Evolutionary conservation across 768 basidiomycete species (phyloP).

Genomic region (Phlebiopsis flavidoalba): DNA sequence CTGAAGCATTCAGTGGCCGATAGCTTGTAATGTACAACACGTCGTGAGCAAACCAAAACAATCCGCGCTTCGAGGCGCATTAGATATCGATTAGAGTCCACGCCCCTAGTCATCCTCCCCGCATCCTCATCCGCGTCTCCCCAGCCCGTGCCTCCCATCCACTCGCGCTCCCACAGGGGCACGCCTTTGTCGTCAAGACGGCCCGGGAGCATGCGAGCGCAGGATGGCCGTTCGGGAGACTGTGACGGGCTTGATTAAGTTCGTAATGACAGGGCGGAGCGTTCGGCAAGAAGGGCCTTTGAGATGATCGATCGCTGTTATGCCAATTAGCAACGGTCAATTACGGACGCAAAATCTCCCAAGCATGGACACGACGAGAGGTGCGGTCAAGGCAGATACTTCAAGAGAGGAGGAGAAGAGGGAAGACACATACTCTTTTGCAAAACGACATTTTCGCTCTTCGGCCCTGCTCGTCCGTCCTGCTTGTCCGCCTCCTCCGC

Average conservation of each 20-base stretch:
- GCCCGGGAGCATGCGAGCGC: constrained; percentile 32
- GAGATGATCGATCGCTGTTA: constrained; percentile 81
- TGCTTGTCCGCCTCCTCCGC: constrained; percentile 50
- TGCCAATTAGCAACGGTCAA: not conserved
- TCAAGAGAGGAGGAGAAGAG: constrained; percentile 8
- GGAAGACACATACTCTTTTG: constrained; percentile 62
- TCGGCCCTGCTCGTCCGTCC: constrained; percentile 84
- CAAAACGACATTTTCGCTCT: constrained; percentile 87
- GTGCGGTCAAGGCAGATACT: not conserved
- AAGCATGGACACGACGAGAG: not conserved
- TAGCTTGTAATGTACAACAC: too few species aligned
- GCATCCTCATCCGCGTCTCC: constrained; percentile 33
- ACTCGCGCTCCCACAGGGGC: constrained; percentile 77
- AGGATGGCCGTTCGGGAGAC: constrained; percentile 60
- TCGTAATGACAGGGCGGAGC: constrained; percentile 51
- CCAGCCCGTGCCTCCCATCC: constrained; percentile 67
- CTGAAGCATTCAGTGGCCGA: too few species aligned
- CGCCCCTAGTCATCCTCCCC: constrained; percentile 13
- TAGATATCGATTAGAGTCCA: too few species aligned
- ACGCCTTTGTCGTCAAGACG: constrained; percentile 20
- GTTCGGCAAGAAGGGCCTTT: constrained; percentile 59
- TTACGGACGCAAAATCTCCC: not conserved
- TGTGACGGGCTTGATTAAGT: constrained; percentile 50
- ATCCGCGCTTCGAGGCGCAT: too few species aligned
- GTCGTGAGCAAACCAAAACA: too few species aligned